Evolutionary conservation across 2,329 filamentous ascomycete species (phyloP).

Genomic region (Onygenales sp.): DNA sequence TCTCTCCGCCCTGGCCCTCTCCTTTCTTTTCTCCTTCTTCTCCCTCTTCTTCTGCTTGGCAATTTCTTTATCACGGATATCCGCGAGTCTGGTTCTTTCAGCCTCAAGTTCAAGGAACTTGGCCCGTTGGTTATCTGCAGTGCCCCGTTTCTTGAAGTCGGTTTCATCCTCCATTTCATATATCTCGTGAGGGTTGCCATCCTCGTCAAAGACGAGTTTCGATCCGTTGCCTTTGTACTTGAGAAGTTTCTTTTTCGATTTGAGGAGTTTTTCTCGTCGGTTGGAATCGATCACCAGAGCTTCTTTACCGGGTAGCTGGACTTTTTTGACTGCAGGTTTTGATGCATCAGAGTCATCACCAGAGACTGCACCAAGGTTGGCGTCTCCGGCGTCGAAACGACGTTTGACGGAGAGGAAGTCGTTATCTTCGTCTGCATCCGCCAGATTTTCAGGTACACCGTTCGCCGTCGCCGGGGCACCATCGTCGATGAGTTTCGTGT

Average conservation of each 20-base stretch:
- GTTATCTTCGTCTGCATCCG: slow-evolving; percentile 56
- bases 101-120: slow-evolving; percentile 71
- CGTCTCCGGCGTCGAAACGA: slow-evolving; percentile 63
- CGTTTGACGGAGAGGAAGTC: slow-evolving; percentile 87
- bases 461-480: slow-evolving; percentile 37
- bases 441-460: slow-evolving; percentile 24
- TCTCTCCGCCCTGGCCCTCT: slow-evolving; percentile 25
- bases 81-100: slow-evolving; percentile 61
- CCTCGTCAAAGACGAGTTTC: slow-evolving; percentile 86
- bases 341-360: slow-evolving; percentile 38
- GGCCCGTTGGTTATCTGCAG: slow-evolving; percentile 64
- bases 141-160: slow-evolving; percentile 64
- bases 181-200: slow-evolving; percentile 71
- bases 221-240: slow-evolving; percentile 81
- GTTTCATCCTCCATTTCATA: slow-evolving; percentile 85
- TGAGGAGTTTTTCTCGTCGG: slow-evolving; percentile 87
- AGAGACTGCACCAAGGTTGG: slow-evolving; percentile 33
- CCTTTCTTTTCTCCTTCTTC: slow-evolving; percentile 38
- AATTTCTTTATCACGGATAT: slow-evolving; percentile 71
- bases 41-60: slow-evolving; percentile 61
- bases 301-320: slow-evolving; percentile 51
- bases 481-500: slow-evolving; percentile 70
- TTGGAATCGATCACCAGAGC: slow-evolving; percentile 85
- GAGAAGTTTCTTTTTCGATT: slow-evolving; percentile 86
- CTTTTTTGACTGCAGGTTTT: slow-evolving; percentile 29